Conservation (phyloP, 805 yeast species). For the Starmerella khaoyaiensis region DNA sequence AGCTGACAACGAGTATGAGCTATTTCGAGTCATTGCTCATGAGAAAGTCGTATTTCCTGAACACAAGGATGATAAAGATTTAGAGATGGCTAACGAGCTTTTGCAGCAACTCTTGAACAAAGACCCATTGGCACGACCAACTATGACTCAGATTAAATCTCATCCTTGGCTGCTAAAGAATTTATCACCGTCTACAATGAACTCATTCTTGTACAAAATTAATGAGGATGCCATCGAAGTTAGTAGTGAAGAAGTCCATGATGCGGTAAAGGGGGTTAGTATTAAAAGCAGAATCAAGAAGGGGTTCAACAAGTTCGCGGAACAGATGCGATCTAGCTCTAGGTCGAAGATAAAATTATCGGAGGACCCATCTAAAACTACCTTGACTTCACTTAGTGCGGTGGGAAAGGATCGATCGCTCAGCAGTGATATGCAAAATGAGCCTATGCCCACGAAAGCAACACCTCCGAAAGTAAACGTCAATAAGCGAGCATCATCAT, state of each 20-base stretch:
- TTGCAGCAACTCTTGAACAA: conserved; percentile 50
- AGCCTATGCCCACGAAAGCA: not conserved
- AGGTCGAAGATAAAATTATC: not conserved
- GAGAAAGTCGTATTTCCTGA: conserved; percentile 47
- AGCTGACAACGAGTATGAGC: conserved; percentile 72
- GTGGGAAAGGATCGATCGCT: too few species aligned
- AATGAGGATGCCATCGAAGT: conserved; percentile 37
- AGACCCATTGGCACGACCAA: conserved; percentile 54
- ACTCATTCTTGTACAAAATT: conserved; percentile 24
- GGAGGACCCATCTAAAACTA: not conserved
- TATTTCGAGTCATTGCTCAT: conserved; percentile 69
- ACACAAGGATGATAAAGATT: conserved; percentile 19
- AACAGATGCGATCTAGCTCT: conserved; percentile 6
- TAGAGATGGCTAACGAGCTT: conserved; percentile 38
- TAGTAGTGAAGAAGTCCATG: conserved; percentile 52
- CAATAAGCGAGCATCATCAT: not conserved
- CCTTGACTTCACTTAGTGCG: too few species aligned
- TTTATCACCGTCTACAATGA: conserved; percentile 25
- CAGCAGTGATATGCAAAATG: too few species aligned
- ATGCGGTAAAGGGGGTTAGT: conserved; percentile 58
- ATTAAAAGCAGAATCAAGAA: conserved; percentile 52
- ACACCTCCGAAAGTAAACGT: not conserved
- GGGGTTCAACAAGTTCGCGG: conserved; percentile 27
- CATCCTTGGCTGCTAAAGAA: conserved; percentile 57
- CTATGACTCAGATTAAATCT: conserved; percentile 54